phyloP scores from a whole-genome alignment of 1,284 basidiomycete genomes.

The Ganoderma boninense region DNA sequence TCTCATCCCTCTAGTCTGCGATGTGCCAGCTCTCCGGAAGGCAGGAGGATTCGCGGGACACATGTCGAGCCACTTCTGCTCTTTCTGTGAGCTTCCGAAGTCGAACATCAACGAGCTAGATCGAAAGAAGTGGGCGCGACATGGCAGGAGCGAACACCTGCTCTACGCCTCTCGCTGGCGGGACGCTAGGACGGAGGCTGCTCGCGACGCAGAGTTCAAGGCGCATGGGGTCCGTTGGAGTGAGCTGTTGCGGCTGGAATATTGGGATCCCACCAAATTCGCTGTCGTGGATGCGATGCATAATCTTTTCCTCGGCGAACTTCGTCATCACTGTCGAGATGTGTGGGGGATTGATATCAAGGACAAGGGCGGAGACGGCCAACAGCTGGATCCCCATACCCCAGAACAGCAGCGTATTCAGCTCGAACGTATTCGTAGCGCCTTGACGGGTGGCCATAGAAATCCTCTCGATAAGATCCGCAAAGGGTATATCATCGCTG shows the following conservation, averaged over 20 bases:
- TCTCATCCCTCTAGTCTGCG: slow-evolving; percentile 20
- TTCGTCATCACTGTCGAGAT: slow-evolving; percentile 16
- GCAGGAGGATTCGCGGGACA: slow-evolving; percentile 21
- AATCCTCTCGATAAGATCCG: neutral
- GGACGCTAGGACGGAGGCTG: slow-evolving; percentile 18
- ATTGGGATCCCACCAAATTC: slow-evolving; percentile 46
- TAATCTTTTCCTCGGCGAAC: slow-evolving; percentile 13
- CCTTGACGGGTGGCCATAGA: no score
- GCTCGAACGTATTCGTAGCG: neutral
- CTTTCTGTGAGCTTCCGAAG: slow-evolving; percentile 20
- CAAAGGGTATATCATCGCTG: no score
- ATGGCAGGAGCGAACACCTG: no score
- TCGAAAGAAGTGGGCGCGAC: slow-evolving; percentile 18
- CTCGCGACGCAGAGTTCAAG: slow-evolving; percentile 35
- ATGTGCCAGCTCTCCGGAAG: slow-evolving; percentile 24
- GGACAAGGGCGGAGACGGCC: neutral
- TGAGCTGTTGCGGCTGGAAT: slow-evolving; percentile 44
- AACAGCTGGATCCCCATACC: neutral
- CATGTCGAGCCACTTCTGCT: slow-evolving; percentile 27
- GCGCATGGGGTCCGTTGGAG: slow-evolving; percentile 45
- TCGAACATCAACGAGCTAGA: slow-evolving; percentile 16
- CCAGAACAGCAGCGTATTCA: neutral
- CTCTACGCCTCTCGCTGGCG: slow-evolving; percentile 38
- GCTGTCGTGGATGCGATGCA: slow-evolving; percentile 24
- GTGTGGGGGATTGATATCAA: slow-evolving; percentile 9